Base-by-base conservation (phyloP, 805 yeast species). In the Cyberlindnera nakhonratchasimensis region DNA sequence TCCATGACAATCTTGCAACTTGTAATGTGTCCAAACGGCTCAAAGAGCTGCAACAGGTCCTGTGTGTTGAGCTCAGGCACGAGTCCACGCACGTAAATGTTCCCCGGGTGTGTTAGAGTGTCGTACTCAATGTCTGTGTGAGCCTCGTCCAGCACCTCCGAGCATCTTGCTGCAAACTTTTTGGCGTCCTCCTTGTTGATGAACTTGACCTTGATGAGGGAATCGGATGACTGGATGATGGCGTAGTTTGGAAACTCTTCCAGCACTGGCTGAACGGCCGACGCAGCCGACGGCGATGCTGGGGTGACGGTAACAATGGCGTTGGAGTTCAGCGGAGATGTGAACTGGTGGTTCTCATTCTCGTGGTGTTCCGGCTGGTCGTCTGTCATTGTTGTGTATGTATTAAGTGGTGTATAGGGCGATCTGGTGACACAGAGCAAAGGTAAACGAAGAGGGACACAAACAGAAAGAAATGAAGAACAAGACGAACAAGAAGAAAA, bases 91-190 rank as follows among this genome's bases (percentile, higher is more conserved):
- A 78, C 71, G 55, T 74, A 78, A 18, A 79, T 54, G 46, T 72
- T 71, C 2, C 84, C 86, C 1, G 84, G 85, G 47, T 74, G 77
- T 2, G 75, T 67, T 10, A 71, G 51, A 1, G 63, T 42, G 34
- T 64, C 62, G 39, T 34, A 50, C 34, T 50, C 51, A 17, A 62
- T 47, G 16, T 47, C 47, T 11, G 56, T 12, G 10, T 26, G 9
- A 12, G n/a, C n/a, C n/a, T 26, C 29, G 6, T 26, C n/a, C n/a
- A 26, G 9, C n/a, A n/a, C n/a, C n/a, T n/a, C n/a, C n/a, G n/a
- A n/a, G n/a, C n/a, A n/a, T n/a, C n/a, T n/a, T n/a, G n/a, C n/a
- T n/a, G n/a, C 30, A 3, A 53, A 29, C 2, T 13, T 12, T 14
- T 42, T 45, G 11, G 55, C 54, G 5, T 52, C 46, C 11, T 36